These are phyloP conservation scores for Peronospora tabacina DNA, from an alignment of 352 stramenopile genomes.

Conservation along the genomic window DNA sequence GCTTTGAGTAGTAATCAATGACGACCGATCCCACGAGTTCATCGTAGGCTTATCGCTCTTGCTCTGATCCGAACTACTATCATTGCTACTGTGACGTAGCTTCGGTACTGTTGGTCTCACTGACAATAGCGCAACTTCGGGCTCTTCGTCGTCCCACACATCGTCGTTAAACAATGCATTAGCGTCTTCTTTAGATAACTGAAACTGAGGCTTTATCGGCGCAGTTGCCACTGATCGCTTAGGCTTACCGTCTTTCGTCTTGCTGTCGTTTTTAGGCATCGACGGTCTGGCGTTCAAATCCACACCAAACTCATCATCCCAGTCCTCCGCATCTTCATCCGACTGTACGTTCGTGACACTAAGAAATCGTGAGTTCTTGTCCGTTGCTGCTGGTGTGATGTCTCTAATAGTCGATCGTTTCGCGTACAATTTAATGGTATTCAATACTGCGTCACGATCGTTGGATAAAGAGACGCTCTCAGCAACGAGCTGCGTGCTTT, in stretches of 20 bases:
- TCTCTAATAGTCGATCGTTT: constrained; percentile 39
- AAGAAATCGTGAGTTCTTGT: constrained; percentile 16
- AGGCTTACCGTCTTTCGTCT: constrained; percentile 2
- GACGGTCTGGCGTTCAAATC: constrained; percentile 36
- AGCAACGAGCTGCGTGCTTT: constrained; percentile 75
- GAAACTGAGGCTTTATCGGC: constrained; percentile 35
- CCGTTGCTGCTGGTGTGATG: constrained; percentile 6
- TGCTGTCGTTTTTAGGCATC: constrained; percentile 9
- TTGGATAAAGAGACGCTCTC: constrained; percentile 70
- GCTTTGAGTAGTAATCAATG: constrained; percentile 54
- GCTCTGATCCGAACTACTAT: constrained; percentile 3
- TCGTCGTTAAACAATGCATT: constrained; percentile 60
- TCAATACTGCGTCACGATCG: constrained; percentile 72
- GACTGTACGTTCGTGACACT: constrained; percentile 26
- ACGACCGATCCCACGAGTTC: constrained; percentile 52
- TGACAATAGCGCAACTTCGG: constrained; percentile 6
- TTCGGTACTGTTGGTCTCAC: not conserved
- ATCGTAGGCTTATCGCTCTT: constrained; percentile 8
- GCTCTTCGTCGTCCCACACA: constrained; percentile 55
- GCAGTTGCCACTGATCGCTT: constrained; percentile 8
- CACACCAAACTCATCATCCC: constrained; percentile 77
- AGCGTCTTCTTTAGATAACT: constrained; percentile 73
- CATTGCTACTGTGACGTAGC: constrained; percentile 4
- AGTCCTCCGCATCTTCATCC: constrained; percentile 66
- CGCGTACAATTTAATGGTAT: constrained; percentile 83